phyloP scores from a whole-genome alignment of 2,329 filamentous ascomycete genomes.

The Penicillium palitans region DNA sequence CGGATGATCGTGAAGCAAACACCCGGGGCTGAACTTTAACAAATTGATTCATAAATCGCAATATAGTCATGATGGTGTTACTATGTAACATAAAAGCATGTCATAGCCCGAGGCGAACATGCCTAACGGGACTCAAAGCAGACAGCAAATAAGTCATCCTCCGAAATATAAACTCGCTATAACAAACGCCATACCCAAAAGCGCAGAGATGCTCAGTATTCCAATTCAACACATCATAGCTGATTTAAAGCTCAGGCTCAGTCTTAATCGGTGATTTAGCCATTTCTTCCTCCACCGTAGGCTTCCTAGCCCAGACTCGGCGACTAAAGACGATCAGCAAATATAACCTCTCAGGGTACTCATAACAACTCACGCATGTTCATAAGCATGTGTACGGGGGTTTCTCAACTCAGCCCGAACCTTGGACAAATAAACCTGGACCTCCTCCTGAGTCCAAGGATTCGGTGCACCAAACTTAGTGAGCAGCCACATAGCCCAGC shows the following conservation, averaged over 20 bases:
- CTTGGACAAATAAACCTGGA: constrained; percentile 11
- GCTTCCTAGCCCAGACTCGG: constrained; percentile 9
- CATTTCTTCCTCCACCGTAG: not conserved
- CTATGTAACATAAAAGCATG: not conserved
- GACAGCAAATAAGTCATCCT: not conserved
- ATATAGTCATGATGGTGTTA: not conserved
- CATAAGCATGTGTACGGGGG: constrained; percentile 6
- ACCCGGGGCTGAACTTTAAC: not conserved
- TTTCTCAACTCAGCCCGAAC: constrained; percentile 8
- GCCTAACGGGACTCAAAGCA: not conserved
- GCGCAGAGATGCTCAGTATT: accelerated
- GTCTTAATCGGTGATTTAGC: not conserved
- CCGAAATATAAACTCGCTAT: not conserved
- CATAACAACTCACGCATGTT: not conserved
- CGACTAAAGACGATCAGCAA: not conserved
- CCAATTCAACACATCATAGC: not conserved
- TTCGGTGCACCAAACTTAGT: constrained; percentile 26
- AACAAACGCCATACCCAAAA: not conserved
- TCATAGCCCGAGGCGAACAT: not conserved
- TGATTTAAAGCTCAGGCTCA: not conserved
- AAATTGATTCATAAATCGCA: not conserved
- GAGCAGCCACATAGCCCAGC: constrained; percentile 33
- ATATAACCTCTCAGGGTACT: not conserved
- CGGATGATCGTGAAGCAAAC: constrained; percentile 37
- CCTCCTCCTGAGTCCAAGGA: constrained; percentile 22